Evolutionary conservation across 1,284 basidiomycete genomes (phyloP).

Genomic region (Microstroma glucosiphilum): DNA sequence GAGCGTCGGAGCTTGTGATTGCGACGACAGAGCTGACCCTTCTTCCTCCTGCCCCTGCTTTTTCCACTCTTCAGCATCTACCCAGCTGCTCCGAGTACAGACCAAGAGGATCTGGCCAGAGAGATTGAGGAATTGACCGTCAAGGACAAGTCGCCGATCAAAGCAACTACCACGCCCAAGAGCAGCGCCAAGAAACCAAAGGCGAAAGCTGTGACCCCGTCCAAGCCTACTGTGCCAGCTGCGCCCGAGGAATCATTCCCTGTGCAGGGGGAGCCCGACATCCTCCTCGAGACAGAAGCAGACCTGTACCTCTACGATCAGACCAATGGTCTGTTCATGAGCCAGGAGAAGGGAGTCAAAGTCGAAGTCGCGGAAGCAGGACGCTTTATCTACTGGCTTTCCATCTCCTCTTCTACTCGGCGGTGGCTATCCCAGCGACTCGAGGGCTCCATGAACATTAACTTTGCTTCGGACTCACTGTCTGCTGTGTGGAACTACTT

Average conservation of each 20-base stretch:
- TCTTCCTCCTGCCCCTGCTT: too few relatives aligned
- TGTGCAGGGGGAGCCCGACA: conserved; percentile 15
- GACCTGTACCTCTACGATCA: conserved; percentile 68
- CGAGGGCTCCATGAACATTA: conserved; percentile 53
- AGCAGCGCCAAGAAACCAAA: background rate
- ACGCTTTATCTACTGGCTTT: conserved; percentile 60
- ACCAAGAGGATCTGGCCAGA: background rate
- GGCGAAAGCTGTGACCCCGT: background rate
- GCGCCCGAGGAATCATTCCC: conserved; percentile 16
- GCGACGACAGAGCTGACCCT: too few relatives aligned
- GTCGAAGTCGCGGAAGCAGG: conserved; percentile 64
- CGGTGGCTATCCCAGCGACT: conserved; percentile 67
- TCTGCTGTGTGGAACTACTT: conserved; percentile 77
- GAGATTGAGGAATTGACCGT: background rate
- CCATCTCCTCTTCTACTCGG: conserved; percentile 53
- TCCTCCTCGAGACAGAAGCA: conserved; percentile 44
- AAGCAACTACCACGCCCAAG: background rate
- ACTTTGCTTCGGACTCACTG: conserved; percentile 41
- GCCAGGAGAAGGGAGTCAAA: conserved; percentile 63
- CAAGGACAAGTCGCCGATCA: conserved; percentile 6
- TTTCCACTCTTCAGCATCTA: background rate
- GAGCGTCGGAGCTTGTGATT: too few relatives aligned
- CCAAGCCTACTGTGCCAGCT: conserved; percentile 15
- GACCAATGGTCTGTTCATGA: conserved; percentile 64
- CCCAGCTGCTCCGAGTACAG: background rate